Base-by-base conservation (phyloP, 495 filamentous ascomycete species). In the Aspergillus kassunensis region DNA sequence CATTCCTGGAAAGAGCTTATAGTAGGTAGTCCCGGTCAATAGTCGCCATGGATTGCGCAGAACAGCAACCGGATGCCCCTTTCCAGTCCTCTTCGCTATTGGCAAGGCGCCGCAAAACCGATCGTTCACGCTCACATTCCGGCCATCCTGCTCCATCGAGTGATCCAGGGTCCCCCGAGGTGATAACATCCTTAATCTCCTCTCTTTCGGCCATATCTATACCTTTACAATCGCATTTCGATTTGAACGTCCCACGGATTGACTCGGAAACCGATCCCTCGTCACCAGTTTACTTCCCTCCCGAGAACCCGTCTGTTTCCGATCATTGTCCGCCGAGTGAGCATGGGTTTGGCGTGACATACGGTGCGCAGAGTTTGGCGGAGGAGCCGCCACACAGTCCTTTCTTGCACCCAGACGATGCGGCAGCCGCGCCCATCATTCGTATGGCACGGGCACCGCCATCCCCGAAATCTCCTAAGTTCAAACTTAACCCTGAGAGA, bases 181-280 rank as follows among this genome's bases (percentile, higher is more conserved):
- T 98, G 42, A 97, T 98, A 54, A 91, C 88, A 44, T 90, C 88
- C 33, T 77, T 98, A 44, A 95, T 98, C 66, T 91, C 90, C 44
- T 93, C 91, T 4, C 80, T 98, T 15, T 90, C 89, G 16, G 82
- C 85, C 63, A 95, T 97, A 55, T 91, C 90, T 0, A 76, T 81
- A 41, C 87, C 89, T 19, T 77, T 86, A 53, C 84, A 80, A 60
- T 77, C 80, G 34, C 84, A 88, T 66, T 90, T 91, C 62, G 88
- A 92, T 20, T 24, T 46, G 44, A 78, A 70, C 61, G 57, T 82
- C 13, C 78, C 80, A 48, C 66, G 64, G 39, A 75, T 76, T 51
- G 71, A 71, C 51, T 68, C 75, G 3, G 71, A 75, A 24, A 76
- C 67, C 44, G 62, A 74, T 37, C 78, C 78, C 29, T 62, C 69